These are phyloP conservation scores for Akebia trifoliata DNA, from an alignment of 164 flowering plant genomes.

Conservation along the genomic window DNA sequence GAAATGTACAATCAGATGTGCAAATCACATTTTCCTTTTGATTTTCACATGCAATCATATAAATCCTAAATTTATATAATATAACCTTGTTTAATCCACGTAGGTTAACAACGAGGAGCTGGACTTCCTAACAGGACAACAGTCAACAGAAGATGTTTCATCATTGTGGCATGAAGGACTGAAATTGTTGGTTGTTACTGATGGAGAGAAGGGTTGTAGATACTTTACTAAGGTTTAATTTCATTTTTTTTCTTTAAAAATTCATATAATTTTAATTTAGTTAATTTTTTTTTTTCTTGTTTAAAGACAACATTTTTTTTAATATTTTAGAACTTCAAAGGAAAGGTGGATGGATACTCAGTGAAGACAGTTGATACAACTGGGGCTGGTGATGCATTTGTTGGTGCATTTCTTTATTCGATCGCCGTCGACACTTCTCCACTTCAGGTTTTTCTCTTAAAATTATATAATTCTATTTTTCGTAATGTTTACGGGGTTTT, in stretches of 20 bases:
- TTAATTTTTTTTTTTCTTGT: too few relatives aligned
- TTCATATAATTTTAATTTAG: too few relatives aligned
- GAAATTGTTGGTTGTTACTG: slow-evolving; percentile 65
- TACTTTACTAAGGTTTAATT: slow-evolving; percentile 68
- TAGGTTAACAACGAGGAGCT: slow-evolving; percentile 72
- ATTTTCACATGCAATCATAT: too few relatives aligned
- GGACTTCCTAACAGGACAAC: slow-evolving; percentile 49
- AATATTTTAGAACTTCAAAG: slow-evolving; percentile 68
- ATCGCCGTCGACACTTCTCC: slow-evolving; percentile 28
- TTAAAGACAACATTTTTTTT: too few relatives aligned
- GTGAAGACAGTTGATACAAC: slow-evolving; percentile 71
- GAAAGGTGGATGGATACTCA: slow-evolving; percentile 43
- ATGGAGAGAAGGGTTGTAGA: slow-evolving; percentile 75
- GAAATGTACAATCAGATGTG: too few relatives aligned
- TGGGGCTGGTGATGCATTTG: slow-evolving; percentile 86
- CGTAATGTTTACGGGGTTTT: too few relatives aligned
- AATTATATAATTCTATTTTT: too few relatives aligned
- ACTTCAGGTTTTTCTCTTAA: too few relatives aligned
- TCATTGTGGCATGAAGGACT: slow-evolving; percentile 50
- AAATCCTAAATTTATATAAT: too few relatives aligned
- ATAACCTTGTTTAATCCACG: too few relatives aligned
- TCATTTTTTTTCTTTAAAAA: too few relatives aligned
- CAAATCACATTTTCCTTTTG: too few relatives aligned
- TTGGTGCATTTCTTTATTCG: slow-evolving; percentile 47
- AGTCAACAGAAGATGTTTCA: slow-evolving; percentile 41